Conservation (phyloP, 495 filamentous ascomycete genomes). For the Penicillium cataractarum region DNA sequence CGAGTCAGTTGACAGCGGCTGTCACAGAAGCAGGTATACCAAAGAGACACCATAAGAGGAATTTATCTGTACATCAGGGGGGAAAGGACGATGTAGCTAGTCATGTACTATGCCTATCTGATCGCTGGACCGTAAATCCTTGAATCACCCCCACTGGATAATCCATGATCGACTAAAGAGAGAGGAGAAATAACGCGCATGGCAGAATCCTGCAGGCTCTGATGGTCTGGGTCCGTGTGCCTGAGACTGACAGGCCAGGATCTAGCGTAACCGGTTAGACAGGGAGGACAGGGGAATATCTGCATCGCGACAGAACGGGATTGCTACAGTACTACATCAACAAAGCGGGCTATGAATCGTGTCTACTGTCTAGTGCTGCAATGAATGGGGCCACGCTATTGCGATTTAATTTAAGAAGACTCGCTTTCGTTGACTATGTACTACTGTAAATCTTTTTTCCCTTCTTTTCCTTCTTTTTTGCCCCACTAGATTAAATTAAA, state of each 20-base stretch:
- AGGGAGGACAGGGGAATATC: slow-evolving; percentile 10
- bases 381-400: not conserved
- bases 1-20: slow-evolving; percentile 37
- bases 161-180: not conserved
- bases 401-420: not conserved
- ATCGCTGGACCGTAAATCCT: not conserved
- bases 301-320: slow-evolving; percentile 21
- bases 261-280: not conserved
- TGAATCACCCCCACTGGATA: not conserved
- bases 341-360: slow-evolving; percentile 12
- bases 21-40: slow-evolving; percentile 19
- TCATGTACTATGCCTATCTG: not conserved
- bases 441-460: not conserved
- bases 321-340: not conserved
- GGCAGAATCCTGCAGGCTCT: slow-evolving; percentile 1
- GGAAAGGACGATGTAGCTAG: not conserved
- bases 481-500: slow-evolving; percentile 6
- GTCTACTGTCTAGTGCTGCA: slow-evolving; percentile 8
- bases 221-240: not conserved
- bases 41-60: not conserved
- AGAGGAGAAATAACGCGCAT: not conserved
- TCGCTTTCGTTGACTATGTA: not conserved
- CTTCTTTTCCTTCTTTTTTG: not conserved
- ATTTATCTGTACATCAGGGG: not conserved
- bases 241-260: slow-evolving; percentile 14